Evolutionary conservation across 1,284 basidiomycete species (phyloP), one percentile per base, ranked within the genome.

Genomic region (Ustilago crameri): DNA sequence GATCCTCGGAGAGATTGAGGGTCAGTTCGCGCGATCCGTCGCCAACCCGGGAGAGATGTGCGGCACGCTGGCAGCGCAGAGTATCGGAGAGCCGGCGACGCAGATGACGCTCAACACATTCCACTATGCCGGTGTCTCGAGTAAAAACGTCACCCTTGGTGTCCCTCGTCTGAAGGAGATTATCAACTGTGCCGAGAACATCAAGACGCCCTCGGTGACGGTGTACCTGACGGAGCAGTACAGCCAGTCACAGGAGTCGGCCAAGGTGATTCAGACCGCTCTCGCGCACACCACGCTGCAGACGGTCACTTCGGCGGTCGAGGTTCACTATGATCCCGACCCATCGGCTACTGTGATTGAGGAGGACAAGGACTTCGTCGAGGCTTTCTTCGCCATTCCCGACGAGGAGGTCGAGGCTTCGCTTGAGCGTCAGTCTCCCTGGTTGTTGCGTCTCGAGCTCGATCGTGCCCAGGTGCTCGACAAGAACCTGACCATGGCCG

Each of bases 101-200:
- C 96, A 99, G 84, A 99, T 99, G 96, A 99, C 96, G 32, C 86
- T 99, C 75, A 99, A 99, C 84, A 99, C 96, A 9, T 99, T 99
- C 89, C 96, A 99, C 86, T 97, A 98, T 83, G 59, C 80, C 91
- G 93, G 95, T 81, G 95, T 98, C 83, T 95, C 95, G 85, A 95
- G 95, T 69, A 95, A 96, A 45, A 99, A 99, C 84, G 96, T 99
- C 72, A 99, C 96, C 0, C 88, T 99, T 44, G 96, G 96, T 89
- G 98, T 99, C 75, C 96, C 96, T 46, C 95, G 96, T 84, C 87
- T 99, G 18, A 90, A 95, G 84, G 96, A 99, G 85, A 98, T 98
- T 77, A 98, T 99, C 87, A 98, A 98, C 84, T 95, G 98, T 51
- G 95, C 96, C 0, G 92, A 91, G 26, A 95, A 98, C 83, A 97